Evolutionary conservation across 2,329 filamentous ascomycete species (phyloP).

Genomic region (Aspergillus sojae): DNA sequence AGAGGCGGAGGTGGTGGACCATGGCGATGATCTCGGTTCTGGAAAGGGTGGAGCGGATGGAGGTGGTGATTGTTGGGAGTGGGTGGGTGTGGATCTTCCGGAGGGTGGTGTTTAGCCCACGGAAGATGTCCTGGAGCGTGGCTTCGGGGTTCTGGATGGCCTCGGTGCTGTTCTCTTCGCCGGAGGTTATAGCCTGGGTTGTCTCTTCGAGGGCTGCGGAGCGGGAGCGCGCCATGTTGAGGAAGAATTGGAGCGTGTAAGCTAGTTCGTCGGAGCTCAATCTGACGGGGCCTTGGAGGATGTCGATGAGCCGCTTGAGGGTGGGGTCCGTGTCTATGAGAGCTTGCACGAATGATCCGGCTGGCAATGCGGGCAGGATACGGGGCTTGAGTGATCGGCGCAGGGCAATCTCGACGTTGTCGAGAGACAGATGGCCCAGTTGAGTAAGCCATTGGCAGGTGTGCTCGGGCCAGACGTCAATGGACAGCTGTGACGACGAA

Average conservation of each 20-base stretch:
- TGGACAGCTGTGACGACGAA: conserved; percentile 30
- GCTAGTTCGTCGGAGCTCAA: conserved; percentile 44
- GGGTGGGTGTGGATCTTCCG: conserved; percentile 41
- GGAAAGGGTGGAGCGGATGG: conserved; percentile 42
- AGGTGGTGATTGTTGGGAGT: conserved; percentile 30
- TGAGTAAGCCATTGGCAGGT: conserved; percentile 47
- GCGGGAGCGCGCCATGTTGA: conserved; percentile 41
- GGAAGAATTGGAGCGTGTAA: conserved; percentile 42
- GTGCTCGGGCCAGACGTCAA: conserved; percentile 39
- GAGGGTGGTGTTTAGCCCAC: conserved; percentile 41
- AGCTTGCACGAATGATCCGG: conserved; percentile 42
- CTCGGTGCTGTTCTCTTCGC: conserved; percentile 26
- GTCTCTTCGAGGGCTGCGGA: conserved; percentile 37
- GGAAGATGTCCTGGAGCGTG: conserved; percentile 39
- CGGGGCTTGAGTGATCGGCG: conserved; percentile 37
- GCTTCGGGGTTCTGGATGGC: conserved; percentile 12
- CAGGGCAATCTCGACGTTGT: conserved; percentile 45
- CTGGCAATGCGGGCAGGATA: conserved; percentile 40
- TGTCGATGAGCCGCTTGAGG: conserved; percentile 38
- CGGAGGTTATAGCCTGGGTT: conserved; percentile 33
- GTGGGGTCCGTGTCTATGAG: conserved; percentile 44
- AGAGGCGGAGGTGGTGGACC: conserved; percentile 47
- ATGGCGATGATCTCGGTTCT: conserved; percentile 43
- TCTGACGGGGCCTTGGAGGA: conserved; percentile 39
- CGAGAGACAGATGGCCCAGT: conserved; percentile 40